Evolutionary conservation across 192 early-diverging fungal species (phyloP).

Genomic region (Coemansia asiatica): DNA sequence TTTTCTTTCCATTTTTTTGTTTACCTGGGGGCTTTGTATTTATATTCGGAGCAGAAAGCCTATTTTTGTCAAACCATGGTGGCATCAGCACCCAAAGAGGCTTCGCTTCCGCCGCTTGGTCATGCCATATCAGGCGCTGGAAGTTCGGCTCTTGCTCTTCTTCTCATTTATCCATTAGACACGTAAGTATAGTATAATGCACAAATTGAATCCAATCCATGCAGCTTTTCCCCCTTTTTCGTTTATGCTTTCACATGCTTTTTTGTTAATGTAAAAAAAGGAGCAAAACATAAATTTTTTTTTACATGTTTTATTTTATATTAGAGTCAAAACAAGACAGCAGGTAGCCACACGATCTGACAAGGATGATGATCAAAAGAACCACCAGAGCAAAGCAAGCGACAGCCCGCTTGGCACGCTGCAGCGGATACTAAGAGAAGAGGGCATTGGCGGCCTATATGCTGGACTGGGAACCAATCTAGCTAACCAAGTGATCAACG

Average conservation of each 20-base stretch:
- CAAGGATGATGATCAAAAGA: slow-evolving; percentile 22
- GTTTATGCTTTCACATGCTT: slow-evolving; percentile 1
- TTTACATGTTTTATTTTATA: too few relatives aligned
- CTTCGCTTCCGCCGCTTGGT: slow-evolving; percentile 75
- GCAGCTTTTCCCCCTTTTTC: too few relatives aligned
- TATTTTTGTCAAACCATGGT: neutral
- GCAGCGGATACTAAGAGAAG: slow-evolving; percentile 73
- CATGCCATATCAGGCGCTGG: slow-evolving; percentile 90
- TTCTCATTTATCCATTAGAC: slow-evolving; percentile 92
- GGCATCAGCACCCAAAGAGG: slow-evolving; percentile 20
- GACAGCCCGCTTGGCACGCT: slow-evolving; percentile 70
- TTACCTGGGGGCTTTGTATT: neutral
- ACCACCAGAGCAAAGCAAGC: slow-evolving; percentile 56
- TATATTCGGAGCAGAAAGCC: neutral
- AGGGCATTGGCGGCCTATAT: slow-evolving; percentile 87
- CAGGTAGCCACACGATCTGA: slow-evolving; percentile 82
- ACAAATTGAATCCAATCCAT: neutral
- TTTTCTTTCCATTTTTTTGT: neutral
- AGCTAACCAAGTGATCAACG: slow-evolving; percentile 71
- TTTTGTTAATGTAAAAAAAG: neutral
- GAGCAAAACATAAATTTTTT: too few relatives aligned
- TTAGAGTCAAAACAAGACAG: slow-evolving; percentile 88
- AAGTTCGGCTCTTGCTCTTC: slow-evolving; percentile 88
- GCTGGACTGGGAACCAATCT: slow-evolving; percentile 83
- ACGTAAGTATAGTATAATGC: slow-evolving; percentile 55